Base-by-base conservation (phyloP, 768 basidiomycete species). In the Pulveroboletus sp. region DNA sequence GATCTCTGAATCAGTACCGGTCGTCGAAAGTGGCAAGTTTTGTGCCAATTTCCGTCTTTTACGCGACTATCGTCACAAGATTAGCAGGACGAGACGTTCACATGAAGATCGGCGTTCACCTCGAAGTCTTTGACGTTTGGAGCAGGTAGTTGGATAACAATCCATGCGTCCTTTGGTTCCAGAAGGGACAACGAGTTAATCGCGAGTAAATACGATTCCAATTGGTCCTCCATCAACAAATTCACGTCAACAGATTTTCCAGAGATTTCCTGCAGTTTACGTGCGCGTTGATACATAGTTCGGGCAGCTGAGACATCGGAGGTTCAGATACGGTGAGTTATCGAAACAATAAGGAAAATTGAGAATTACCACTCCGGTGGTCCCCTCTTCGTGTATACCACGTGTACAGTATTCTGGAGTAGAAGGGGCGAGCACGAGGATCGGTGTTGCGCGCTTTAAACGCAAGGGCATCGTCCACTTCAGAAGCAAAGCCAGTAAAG, bases 381-480 rank as follows among this genome's bases (percentile, higher is more conserved):
- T 97, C 93, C 26, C 89, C 89, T 65, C 89, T 77, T 49, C 79
- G 77, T 58, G 86, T 80, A 66, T 93, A 86, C 93, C 93, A 98
- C 41, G 91, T 85, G 69, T 96, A 95, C n/a, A 98, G 71, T 47
- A 98, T 90, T 60, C 83, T 81, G 32, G 92, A 84, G 72, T 95
- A 98, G 62, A 82, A 84, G 0, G 94, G 94, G 33, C 77, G 80
- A 35, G 84, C 71, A 39, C 89, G 81, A 43, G 95, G 93, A 70
- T 99, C 91, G 15, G 86, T 85, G 66, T 97, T 95, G 53, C 94
- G 81, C 7, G 93, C 89, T 67, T 97, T 95, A 75, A 94, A 97
- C 17, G 87, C 79, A 37, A 99, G 74, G 14, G 86, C 83, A 38
- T 80, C 82, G 71, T 96, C 93, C 17, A 98, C 88, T 63, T 95